These are phyloP conservation scores for Ophiostoma ulmi DNA, from an alignment of 2,329 filamentous ascomycete genomes.

Conservation along the genomic window DNA sequence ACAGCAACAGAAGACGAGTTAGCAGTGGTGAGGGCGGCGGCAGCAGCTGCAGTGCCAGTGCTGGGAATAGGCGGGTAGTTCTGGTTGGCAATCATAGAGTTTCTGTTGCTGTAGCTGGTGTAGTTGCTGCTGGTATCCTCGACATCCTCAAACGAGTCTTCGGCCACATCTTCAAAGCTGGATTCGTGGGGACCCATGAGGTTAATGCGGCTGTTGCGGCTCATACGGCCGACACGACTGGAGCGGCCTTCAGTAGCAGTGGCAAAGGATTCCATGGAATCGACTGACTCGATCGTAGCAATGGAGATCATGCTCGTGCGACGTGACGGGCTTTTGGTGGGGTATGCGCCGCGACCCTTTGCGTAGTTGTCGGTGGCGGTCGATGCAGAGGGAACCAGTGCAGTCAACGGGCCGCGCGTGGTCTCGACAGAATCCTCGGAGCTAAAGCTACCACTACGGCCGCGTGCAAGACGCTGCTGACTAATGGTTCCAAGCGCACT, in stretches of 20 bases:
- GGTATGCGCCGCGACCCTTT: background rate
- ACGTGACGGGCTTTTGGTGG: slow-evolving; percentile 17
- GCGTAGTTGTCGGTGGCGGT: background rate
- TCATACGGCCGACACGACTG: slow-evolving; percentile 37
- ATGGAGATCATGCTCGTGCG: slow-evolving; percentile 29
- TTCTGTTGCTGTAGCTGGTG: slow-evolving; percentile 13
- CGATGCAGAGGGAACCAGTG: slow-evolving; percentile 25
- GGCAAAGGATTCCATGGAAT: slow-evolving; percentile 44
- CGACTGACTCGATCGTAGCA: slow-evolving; percentile 41
- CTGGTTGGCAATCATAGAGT: background rate
- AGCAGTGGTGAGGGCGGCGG: background rate
- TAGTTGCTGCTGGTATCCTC: slow-evolving; percentile 16
- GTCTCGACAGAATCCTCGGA: slow-evolving; percentile 60
- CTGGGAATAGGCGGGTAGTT: slow-evolving; percentile 3
- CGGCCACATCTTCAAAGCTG: slow-evolving; percentile 13
- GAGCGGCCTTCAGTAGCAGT: slow-evolving; percentile 50
- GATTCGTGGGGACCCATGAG: slow-evolving; percentile 4
- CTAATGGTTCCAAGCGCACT: slow-evolving; percentile 80
- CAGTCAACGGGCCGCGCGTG: slow-evolving; percentile 45
- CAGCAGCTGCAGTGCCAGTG: background rate
- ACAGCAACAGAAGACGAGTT: background rate
- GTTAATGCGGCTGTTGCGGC: slow-evolving; percentile 32
- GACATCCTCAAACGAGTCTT: slow-evolving; percentile 12
- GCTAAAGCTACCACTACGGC: slow-evolving; percentile 49
- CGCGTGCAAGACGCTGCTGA: slow-evolving; percentile 44